phyloP scores from a whole-genome alignment of 2,329 filamentous ascomycete species.

The Penicillium capsulatum region DNA sequence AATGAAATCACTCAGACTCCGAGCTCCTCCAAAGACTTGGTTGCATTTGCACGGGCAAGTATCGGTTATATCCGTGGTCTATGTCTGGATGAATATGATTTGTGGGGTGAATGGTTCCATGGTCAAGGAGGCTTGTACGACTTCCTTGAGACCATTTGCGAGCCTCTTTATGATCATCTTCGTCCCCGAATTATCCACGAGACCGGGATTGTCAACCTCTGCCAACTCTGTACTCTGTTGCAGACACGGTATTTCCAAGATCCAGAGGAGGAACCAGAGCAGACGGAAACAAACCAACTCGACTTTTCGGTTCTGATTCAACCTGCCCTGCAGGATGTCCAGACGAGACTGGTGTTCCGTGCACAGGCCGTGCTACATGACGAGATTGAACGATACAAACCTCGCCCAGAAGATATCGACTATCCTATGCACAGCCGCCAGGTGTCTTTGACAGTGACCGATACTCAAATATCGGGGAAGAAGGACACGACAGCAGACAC shows the following conservation, averaged over 20 bases:
- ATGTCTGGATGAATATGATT: constrained; percentile 63
- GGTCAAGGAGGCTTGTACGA: constrained; percentile 60
- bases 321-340: constrained; percentile 63
- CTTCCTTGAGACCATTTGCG: constrained; percentile 63
- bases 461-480: constrained; percentile 52
- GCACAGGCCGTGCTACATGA: constrained; percentile 60
- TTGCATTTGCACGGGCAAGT: constrained; percentile 60
- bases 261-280: constrained; percentile 51
- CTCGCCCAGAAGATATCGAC: constrained; percentile 61
- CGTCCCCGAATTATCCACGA: constrained; percentile 64
- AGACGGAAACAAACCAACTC: constrained; percentile 50
- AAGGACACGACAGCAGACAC: constrained; percentile 43
- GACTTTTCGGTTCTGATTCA: constrained; percentile 61
- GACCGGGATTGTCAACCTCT: constrained; percentile 61
- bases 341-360: constrained; percentile 63
- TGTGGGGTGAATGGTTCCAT: constrained; percentile 65
- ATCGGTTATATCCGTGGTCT: constrained; percentile 63
- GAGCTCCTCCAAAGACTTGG: constrained; percentile 59
- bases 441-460: constrained; percentile 39
- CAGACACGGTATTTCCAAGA: constrained; percentile 63
- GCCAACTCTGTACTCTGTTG: constrained; percentile 62
- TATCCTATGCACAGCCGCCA: constrained; percentile 54
- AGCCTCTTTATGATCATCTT: constrained; percentile 64
- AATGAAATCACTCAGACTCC: constrained; percentile 54
- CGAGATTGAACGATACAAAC: constrained; percentile 63